These are phyloP conservation scores for Rhynchospora tenuis DNA, from an alignment of 176 grass and related monocot genomes.

Conservation along the genomic window DNA sequence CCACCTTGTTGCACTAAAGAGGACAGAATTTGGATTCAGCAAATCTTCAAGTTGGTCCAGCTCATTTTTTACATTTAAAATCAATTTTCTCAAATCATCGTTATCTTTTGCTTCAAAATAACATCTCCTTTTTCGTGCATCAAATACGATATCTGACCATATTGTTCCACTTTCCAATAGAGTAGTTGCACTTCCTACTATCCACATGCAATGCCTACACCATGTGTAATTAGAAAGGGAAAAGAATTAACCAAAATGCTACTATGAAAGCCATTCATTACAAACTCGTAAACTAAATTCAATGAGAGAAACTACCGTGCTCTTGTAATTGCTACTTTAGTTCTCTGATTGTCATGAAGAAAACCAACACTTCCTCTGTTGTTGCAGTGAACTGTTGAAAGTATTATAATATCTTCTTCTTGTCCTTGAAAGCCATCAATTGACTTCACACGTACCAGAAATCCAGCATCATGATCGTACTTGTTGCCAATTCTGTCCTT, in stretches of 20 bases:
- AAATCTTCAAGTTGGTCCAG: slow-evolving; percentile 77
- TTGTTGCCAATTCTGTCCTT: slow-evolving; percentile 41
- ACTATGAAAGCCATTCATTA: not conserved
- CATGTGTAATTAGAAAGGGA: not conserved
- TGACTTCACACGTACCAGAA: slow-evolving; percentile 61
- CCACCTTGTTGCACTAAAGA: slow-evolving; percentile 65
- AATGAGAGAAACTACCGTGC: slow-evolving; percentile 41
- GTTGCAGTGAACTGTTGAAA: slow-evolving; percentile 72
- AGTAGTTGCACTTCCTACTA: slow-evolving; percentile 59
- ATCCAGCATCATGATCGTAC: slow-evolving; percentile 31
- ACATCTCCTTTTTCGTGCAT: slow-evolving; percentile 39
- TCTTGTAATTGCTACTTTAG: slow-evolving; percentile 85
- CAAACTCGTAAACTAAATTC: not conserved
- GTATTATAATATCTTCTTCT: slow-evolving; percentile 72
- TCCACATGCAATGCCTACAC: slow-evolving; percentile 83
- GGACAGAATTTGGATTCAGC: slow-evolving; percentile 51
- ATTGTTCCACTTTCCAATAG: slow-evolving; percentile 42
- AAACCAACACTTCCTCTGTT: slow-evolving; percentile 46
- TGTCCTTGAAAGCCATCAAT: slow-evolving; percentile 80
- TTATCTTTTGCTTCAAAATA: slow-evolving; percentile 44
- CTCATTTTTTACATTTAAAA: slow-evolving; percentile 58
- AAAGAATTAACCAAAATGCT: not conserved
- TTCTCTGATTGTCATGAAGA: slow-evolving; percentile 53
- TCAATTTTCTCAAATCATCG: slow-evolving; percentile 26
- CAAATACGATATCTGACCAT: slow-evolving; percentile 48